A percentile compares a stretch with the other conserved stretches of the same genome.
phyloP scores from a whole-genome alignment of 768 basidiomycete genomes.

The Collybia nuda region DNA sequence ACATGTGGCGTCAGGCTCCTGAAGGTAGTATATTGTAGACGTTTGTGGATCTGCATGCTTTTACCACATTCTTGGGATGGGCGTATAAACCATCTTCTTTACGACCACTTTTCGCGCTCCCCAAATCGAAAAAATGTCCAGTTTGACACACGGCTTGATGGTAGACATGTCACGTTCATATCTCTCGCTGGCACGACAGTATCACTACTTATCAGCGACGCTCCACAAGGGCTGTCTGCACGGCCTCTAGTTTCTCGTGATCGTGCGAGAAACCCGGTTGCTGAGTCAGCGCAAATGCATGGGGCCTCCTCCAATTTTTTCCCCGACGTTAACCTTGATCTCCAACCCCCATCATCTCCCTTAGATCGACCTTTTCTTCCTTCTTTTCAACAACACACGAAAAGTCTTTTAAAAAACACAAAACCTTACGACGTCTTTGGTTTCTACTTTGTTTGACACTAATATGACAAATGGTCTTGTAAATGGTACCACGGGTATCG shows the following conservation, averaged over 20 bases:
- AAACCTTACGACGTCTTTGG: constrained; percentile 20
- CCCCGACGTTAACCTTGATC: constrained; percentile 17
- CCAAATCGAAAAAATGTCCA: too few species aligned
- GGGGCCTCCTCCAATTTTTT: constrained; percentile 14
- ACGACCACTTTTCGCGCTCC: too few species aligned
- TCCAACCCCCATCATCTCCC: constrained; percentile 26
- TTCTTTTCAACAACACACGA: constrained; percentile 18
- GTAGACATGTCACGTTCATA: too few species aligned
- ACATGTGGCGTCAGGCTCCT: too few species aligned
- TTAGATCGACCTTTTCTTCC: constrained; percentile 18
- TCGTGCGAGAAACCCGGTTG: constrained; percentile 17
- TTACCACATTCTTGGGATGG: too few species aligned
- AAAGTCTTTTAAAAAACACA: constrained; percentile 25
- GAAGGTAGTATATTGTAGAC: too few species aligned
- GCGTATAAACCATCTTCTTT: too few species aligned
- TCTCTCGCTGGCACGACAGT: too few species aligned
- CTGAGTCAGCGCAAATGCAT: constrained; percentile 17
- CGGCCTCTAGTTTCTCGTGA: constrained; percentile 6
- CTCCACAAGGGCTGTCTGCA: too few species aligned
- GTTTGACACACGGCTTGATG: too few species aligned
- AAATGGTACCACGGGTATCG: constrained; percentile 73
- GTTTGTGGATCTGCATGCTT: too few species aligned
- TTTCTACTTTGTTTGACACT: constrained; percentile 27
- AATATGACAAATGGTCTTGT: constrained; percentile 93
- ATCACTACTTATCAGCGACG: too few species aligned